A percentile compares a stretch with the other conserved stretches of the same genome.
Conservation (phyloP, 768 basidiomycete genomes). For the Termitomyces titanicus region DNA sequence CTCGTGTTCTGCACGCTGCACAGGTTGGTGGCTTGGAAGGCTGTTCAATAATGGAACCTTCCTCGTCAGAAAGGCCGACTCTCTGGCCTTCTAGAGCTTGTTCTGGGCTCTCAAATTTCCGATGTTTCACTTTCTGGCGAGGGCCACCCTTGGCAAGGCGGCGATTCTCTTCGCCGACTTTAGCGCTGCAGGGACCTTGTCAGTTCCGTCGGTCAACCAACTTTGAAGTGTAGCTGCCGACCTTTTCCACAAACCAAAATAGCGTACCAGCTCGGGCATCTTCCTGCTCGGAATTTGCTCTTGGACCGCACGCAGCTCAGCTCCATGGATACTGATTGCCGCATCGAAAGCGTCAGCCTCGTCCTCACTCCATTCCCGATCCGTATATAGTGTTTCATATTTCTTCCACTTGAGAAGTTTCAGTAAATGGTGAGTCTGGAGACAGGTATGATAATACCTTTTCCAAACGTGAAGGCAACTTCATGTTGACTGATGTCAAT, state of each 20-base stretch:
- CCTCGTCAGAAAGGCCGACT: constrained; percentile 63
- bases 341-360: constrained; percentile 77
- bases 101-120: constrained; percentile 32
- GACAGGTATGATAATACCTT: constrained; percentile 44
- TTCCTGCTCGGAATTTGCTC: constrained; percentile 70
- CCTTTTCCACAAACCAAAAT: constrained; percentile 88
- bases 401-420: constrained; percentile 63
- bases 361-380: constrained; percentile 66
- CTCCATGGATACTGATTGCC: constrained; percentile 65
- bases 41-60: constrained; percentile 67
- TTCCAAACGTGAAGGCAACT: constrained; percentile 48
- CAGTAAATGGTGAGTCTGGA: neutral
- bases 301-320: constrained; percentile 74
- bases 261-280: constrained; percentile 76
- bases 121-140: constrained; percentile 30
- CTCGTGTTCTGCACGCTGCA: constrained; percentile 81
- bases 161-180: constrained; percentile 66
- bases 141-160: constrained; percentile 39
- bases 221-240: constrained; percentile 22
- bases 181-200: constrained; percentile 39
- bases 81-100: constrained; percentile 42
- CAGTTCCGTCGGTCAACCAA: neutral
- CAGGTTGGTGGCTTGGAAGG: constrained; percentile 59
- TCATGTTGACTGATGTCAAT: constrained; percentile 63
- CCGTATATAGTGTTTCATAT: constrained; percentile 57